Evolutionary conservation across 176 grass and related monocot genomes (phyloP).

Genomic region (Musa itinerans): DNA sequence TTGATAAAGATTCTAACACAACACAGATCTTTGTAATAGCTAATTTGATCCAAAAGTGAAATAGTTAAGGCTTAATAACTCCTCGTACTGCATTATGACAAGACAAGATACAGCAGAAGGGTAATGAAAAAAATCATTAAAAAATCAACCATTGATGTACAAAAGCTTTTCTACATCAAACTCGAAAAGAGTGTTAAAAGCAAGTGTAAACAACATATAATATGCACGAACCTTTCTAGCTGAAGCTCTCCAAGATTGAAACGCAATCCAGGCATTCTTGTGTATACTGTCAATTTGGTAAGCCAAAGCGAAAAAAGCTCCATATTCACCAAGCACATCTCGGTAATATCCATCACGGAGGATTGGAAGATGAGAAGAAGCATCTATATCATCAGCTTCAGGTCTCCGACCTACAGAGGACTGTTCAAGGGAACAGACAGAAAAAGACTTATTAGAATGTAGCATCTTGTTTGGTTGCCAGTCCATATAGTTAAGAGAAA

Average conservation of each 20-base stretch:
- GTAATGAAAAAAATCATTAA: no score
- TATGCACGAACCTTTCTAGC: conserved; percentile 55
- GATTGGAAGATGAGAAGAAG: conserved; percentile 80
- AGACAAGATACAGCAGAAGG: no score
- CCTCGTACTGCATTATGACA: neutral
- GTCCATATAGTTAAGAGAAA: no score
- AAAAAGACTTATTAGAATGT: neutral
- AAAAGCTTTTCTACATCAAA: neutral
- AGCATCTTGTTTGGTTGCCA: neutral
- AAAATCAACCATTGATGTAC: no score
- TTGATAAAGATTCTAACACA: neutral
- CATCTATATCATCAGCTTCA: conserved; percentile 90
- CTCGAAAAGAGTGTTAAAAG: conserved; percentile 12
- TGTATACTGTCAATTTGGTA: conserved; percentile 74
- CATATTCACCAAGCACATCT: conserved; percentile 89
- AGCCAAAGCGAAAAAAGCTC: conserved; percentile 83
- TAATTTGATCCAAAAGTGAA: neutral
- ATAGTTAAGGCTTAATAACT: neutral
- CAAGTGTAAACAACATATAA: conserved; percentile 2
- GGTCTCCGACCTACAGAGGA: conserved; percentile 75
- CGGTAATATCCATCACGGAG: conserved; percentile 71
- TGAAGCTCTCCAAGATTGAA: conserved; percentile 89
- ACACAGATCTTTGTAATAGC: neutral
- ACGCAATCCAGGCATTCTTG: conserved; percentile 96
- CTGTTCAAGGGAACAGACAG: conserved; percentile 29